These are phyloP conservation scores for Ramularia collo-cygni DNA, from an alignment of 2,329 filamentous ascomycete genomes.

Conservation along the genomic window DNA sequence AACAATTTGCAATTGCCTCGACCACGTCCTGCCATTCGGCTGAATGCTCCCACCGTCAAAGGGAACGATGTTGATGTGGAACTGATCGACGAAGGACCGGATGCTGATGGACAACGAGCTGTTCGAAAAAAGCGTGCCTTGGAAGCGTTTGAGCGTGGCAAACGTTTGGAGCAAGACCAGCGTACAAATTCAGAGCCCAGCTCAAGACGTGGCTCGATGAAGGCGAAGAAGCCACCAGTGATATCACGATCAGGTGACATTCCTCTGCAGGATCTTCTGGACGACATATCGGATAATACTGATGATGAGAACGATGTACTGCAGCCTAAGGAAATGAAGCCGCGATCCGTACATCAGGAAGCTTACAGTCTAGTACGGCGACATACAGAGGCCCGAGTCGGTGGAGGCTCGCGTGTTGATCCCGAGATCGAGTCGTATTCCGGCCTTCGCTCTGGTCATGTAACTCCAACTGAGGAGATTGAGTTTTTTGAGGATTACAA, in stretches of 20 bases:
- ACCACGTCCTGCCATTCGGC: slow-evolving; percentile 26
- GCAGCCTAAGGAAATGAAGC: slow-evolving; percentile 12
- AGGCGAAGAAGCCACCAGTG: slow-evolving; percentile 1
- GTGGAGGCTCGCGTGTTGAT: background rate
- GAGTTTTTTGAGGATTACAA: slow-evolving; percentile 57
- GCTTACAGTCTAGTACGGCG: slow-evolving; percentile 40
- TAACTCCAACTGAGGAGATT: slow-evolving; percentile 42
- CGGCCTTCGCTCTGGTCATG: slow-evolving; percentile 38
- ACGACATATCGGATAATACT: slow-evolving; percentile 16
- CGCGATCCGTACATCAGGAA: slow-evolving; percentile 31
- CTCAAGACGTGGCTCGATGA: slow-evolving; percentile 27
- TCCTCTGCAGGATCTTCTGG: slow-evolving; percentile 25
- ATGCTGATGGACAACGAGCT: slow-evolving; percentile 17
- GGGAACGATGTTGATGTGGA: slow-evolving; percentile 11
- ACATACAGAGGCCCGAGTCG: slow-evolving; percentile 28
- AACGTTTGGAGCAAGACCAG: slow-evolving; percentile 27
- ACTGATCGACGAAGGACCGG: slow-evolving; percentile 17
- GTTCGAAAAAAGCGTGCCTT: slow-evolving; percentile 21
- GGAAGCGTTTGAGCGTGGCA: slow-evolving; percentile 31
- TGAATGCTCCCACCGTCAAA: slow-evolving; percentile 11
- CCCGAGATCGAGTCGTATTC: slow-evolving; percentile 23
- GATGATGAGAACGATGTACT: slow-evolving; percentile 11
- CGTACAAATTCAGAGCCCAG: slow-evolving; percentile 23
- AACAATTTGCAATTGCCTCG: slow-evolving; percentile 18
- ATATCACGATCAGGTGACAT: slow-evolving; percentile 21